Evolutionary conservation across 441 rosid species (phyloP).

Genomic region (Metrosideros polymorpha): DNA sequence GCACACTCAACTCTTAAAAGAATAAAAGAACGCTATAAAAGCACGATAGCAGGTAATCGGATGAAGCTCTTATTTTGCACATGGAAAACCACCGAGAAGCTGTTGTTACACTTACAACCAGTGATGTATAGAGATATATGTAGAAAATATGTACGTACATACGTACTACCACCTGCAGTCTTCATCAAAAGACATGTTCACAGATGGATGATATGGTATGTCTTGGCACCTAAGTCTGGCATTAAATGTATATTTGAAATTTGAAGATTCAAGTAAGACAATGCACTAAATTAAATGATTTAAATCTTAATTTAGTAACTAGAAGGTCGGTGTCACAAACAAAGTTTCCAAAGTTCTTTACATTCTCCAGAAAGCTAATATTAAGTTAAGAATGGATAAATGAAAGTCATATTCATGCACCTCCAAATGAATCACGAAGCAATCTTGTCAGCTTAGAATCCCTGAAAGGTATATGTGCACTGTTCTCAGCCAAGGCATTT

Average conservation of each 20-base stretch:
- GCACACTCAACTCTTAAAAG: neutral
- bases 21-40: neutral
- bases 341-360: neutral
- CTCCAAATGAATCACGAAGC: slow-evolving; percentile 93
- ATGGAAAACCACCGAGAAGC: neutral
- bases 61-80: neutral
- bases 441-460: slow-evolving; percentile 90
- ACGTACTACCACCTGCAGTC: neutral
- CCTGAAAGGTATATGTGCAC: slow-evolving; percentile 82
- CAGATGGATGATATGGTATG: neutral
- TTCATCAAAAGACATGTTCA: neutral
- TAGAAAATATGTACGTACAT: neutral
- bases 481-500: slow-evolving; percentile 92
- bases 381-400: neutral
- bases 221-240: neutral
- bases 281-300: neutral
- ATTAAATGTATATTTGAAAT: neutral
- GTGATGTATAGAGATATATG: neutral
- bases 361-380: neutral
- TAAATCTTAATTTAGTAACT: neutral
- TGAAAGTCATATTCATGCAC: slow-evolving; percentile 14
- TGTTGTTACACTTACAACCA: neutral
- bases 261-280: neutral
- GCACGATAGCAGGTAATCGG: neutral
- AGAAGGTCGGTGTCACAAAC: neutral